phyloP scores from a whole-genome alignment of 2,329 filamentous ascomycete species.

The Chrysoporthe cubensis region DNA sequence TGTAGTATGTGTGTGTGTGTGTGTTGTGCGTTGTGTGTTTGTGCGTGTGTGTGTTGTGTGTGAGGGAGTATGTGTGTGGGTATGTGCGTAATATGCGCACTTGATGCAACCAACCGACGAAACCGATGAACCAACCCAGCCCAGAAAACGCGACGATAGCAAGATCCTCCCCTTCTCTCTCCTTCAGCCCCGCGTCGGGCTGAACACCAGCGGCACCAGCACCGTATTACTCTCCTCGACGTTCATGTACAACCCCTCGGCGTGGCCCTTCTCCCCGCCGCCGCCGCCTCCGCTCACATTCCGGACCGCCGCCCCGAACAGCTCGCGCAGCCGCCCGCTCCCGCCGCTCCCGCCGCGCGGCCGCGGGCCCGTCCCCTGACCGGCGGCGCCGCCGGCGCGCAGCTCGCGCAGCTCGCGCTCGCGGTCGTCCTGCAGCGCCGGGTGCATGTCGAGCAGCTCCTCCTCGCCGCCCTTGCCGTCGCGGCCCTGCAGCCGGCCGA shows the following conservation, averaged over 20 bases:
- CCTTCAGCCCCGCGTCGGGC: constrained; percentile 40
- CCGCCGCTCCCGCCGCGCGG: constrained; percentile 13
- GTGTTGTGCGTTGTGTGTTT: not conserved
- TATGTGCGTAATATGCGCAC: not conserved
- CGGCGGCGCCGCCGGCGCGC: too few relatives aligned
- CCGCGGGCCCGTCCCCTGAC: too few relatives aligned
- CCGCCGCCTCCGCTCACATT: constrained; percentile 8
- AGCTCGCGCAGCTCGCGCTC: too few relatives aligned
- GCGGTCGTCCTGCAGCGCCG: constrained; percentile 24
- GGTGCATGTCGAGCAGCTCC: constrained; percentile 35
- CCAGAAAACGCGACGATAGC: not conserved
- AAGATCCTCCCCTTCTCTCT: not conserved
- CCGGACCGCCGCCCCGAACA: constrained; percentile 30
- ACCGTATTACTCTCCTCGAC: constrained; percentile 55
- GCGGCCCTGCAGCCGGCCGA: constrained; percentile 47
- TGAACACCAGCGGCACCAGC: constrained; percentile 65
- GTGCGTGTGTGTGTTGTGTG: not conserved
- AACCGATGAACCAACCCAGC: not conserved
- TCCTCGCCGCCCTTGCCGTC: constrained; percentile 22
- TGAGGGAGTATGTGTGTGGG: not conserved
- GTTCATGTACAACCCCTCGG: constrained; percentile 42
- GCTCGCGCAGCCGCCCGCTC: constrained; percentile 26
- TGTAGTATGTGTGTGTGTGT: not conserved
- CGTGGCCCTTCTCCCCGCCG: constrained; percentile 15
- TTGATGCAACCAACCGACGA: constrained; percentile 3